phyloP scores from a whole-genome alignment of 192 early-diverging fungal species.

The Dissophora globulifera region DNA sequence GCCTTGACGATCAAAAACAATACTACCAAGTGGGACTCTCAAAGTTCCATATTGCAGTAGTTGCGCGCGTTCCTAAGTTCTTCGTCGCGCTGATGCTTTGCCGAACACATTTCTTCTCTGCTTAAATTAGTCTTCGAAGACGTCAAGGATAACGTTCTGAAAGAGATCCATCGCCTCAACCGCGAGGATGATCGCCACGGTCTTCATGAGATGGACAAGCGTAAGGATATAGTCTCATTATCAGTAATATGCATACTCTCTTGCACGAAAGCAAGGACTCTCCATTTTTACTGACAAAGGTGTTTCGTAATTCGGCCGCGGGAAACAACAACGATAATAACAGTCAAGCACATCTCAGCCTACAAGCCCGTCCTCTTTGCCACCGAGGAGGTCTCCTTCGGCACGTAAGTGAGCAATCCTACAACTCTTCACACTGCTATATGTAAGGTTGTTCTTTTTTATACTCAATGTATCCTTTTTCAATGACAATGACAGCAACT shows the following conservation, averaged over 20 bases:
- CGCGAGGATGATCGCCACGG: conserved; percentile 47
- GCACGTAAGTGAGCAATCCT: conserved; percentile 42
- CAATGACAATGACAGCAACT: conserved; percentile 43
- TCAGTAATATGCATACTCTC: no score
- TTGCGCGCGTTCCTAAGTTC: neutral
- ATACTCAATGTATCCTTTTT: no score
- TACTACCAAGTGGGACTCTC: no score
- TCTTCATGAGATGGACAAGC: conserved; percentile 62
- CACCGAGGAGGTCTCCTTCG: conserved; percentile 63
- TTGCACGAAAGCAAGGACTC: no score
- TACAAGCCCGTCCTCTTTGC: conserved; percentile 63
- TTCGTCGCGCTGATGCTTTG: neutral
- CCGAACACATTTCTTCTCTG: no score
- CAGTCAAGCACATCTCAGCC: conserved; percentile 53
- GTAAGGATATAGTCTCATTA: conserved; percentile 37
- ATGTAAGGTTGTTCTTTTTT: no score
- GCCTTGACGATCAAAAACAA: no score
- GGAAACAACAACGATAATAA: no score
- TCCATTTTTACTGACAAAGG: no score
- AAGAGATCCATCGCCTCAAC: conserved; percentile 53
- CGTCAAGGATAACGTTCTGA: conserved; percentile 53
- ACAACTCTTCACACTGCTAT: neutral
- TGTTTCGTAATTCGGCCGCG: no score
- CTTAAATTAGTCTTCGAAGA: conserved; percentile 54
- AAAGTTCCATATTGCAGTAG: no score